phyloP scores from a whole-genome alignment of 148 eudicot genomes.

The Simmondsia chinensis region DNA sequence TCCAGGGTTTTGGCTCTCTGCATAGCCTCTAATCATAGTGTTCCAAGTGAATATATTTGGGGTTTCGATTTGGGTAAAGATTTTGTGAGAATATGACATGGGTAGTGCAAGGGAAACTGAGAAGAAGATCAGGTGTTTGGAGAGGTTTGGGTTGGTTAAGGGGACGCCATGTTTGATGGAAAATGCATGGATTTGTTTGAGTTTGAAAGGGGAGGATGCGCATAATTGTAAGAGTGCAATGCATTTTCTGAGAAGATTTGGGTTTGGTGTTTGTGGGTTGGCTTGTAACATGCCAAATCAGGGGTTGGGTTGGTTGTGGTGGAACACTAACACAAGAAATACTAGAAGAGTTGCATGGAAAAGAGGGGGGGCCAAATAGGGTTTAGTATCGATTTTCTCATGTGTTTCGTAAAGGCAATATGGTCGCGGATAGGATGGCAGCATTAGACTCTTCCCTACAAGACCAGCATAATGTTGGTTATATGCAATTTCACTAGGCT shows the following conservation, averaged over 20 bases:
- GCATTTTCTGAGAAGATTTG: conserved; percentile 48
- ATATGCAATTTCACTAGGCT: no score
- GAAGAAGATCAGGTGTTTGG: conserved; percentile 57
- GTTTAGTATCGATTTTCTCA: no score
- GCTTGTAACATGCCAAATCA: no score
- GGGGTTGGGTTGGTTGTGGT: no score
- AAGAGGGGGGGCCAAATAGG: no score
- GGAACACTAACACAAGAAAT: no score
- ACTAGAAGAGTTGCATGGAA: no score
- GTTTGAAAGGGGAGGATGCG: conserved; percentile 45
- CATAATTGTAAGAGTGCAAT: conserved; percentile 55
- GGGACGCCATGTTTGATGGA: conserved; percentile 60
- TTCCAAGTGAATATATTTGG: conserved; percentile 68
- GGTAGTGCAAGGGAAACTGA: conserved; percentile 43
- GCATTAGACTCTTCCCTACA: no score
- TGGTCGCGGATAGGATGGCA: no score
- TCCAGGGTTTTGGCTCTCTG: conserved; percentile 48
- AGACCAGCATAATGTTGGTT: no score
- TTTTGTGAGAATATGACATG: conserved; percentile 41
- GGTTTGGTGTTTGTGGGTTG: conserved; percentile 18
- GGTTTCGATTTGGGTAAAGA: conserved; percentile 39
- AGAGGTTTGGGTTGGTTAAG: conserved; percentile 39
- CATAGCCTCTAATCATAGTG: conserved; percentile 77
- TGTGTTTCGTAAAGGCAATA: no score
- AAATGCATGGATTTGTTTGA: conserved; percentile 73